These are phyloP conservation scores for Microdochium trichocladiopsis DNA, from an alignment of 2,329 filamentous ascomycete genomes.

Conservation along the genomic window DNA sequence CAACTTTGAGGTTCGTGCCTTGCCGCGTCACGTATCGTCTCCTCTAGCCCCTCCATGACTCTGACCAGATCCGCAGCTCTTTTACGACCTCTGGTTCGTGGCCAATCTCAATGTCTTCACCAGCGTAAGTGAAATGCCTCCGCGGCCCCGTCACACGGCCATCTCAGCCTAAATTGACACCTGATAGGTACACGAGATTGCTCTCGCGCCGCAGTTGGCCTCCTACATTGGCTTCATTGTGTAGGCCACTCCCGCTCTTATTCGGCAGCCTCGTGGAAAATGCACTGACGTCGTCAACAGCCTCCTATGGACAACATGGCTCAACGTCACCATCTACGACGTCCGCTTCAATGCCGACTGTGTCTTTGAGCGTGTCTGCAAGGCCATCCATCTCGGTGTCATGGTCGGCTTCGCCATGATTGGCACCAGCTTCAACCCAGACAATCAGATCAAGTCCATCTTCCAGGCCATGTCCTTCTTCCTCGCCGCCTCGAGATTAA, in stretches of 20 bases:
- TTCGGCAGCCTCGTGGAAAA: constrained; percentile 20
- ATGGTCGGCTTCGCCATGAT: constrained; percentile 61
- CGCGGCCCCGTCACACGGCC: too few species aligned
- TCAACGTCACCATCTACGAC: constrained; percentile 56
- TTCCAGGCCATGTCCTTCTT: constrained; percentile 37
- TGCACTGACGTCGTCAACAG: constrained; percentile 25
- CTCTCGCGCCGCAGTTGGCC: constrained; percentile 9
- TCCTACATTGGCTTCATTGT: constrained; percentile 49
- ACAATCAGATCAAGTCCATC: constrained; percentile 25
- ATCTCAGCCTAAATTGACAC: too few species aligned
- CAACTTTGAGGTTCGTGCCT: constrained; percentile 14
- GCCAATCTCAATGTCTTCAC: constrained; percentile 61
- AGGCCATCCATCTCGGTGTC: constrained; percentile 53
- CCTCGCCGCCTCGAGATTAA: constrained; percentile 44
- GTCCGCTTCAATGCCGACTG: constrained; percentile 59
- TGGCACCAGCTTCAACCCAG: constrained; percentile 36
- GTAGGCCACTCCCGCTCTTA: constrained; percentile 12
- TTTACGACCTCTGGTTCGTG: constrained; percentile 56
- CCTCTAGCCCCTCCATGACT: background rate
- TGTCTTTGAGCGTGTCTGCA: constrained; percentile 52
- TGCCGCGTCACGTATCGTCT: background rate
- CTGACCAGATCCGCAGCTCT: constrained; percentile 32
- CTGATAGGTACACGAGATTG: constrained; percentile 18
- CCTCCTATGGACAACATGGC: constrained; percentile 64
- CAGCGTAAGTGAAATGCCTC: constrained; percentile 27